A percentile compares a stretch with the other conserved stretches of the same genome.
Conservation (phyloP, 2,329 filamentous ascomycete species). For the Clonostachys chloroleuca region DNA sequence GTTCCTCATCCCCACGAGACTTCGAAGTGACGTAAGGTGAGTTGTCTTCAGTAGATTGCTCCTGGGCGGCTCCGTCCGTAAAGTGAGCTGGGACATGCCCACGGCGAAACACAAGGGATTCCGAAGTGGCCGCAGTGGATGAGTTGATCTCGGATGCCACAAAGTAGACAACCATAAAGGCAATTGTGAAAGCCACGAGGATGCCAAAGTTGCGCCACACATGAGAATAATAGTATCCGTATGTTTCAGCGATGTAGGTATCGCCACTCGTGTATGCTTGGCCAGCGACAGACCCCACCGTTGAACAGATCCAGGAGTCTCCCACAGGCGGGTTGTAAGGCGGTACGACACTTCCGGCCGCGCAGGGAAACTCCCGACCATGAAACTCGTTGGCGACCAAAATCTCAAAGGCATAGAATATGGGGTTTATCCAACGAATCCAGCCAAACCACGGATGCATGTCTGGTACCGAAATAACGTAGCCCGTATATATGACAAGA, state of each 20-base stretch:
- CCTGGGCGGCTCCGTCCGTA: conserved; percentile 11
- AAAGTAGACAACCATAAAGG: conserved; percentile 62
- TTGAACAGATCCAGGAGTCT: conserved; percentile 46
- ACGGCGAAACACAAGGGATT: conserved; percentile 63
- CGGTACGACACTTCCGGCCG: conserved; percentile 24
- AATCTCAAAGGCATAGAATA: conserved; percentile 70
- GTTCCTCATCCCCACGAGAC: conserved; percentile 3
- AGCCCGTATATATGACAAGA: conserved; percentile 58
- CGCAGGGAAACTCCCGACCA: conserved; percentile 51
- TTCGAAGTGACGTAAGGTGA: neutral
- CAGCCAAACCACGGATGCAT: conserved; percentile 73
- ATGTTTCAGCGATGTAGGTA: conserved; percentile 51
- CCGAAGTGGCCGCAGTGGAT: conserved; percentile 54
- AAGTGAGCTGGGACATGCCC: conserved; percentile 43
- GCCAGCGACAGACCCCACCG: conserved; percentile 50
- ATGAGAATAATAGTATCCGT: conserved; percentile 51
- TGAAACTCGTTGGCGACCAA: conserved; percentile 72
- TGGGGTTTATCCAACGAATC: conserved; percentile 72
- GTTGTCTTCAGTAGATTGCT: conserved; percentile 11
- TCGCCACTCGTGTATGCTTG: conserved; percentile 53
- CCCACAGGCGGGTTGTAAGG: conserved; percentile 36
- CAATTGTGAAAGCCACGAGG: conserved; percentile 57
- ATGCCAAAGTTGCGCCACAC: conserved; percentile 69
- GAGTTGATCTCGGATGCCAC: conserved; percentile 62
- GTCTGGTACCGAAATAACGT: conserved; percentile 42